Percentiles rank a stretch among this genome's conserved stretches.
phyloP scores from a whole-genome alignment of 257 asterid species.

The Solanum chiquidenum region DNA sequence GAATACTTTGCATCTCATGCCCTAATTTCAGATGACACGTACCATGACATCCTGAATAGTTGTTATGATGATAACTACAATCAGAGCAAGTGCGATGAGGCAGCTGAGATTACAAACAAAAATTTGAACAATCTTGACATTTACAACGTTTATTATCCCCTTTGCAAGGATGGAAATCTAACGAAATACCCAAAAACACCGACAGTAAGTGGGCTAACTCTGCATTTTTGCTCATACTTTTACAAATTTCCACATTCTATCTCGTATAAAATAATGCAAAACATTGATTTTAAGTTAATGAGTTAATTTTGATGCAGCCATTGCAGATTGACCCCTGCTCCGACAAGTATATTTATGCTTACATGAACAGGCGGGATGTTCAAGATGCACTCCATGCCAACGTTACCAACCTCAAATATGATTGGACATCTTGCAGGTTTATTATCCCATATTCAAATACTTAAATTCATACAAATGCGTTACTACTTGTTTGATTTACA shows the following conservation, averaged over 20 bases:
- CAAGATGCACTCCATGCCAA: background rate
- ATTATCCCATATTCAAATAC: background rate
- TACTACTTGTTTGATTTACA: no score
- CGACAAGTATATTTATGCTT: background rate
- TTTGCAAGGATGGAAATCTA: background rate
- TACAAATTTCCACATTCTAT: background rate
- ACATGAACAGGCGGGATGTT: background rate
- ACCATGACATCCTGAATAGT: background rate
- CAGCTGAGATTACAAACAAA: background rate
- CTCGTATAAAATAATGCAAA: background rate
- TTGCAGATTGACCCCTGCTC: background rate
- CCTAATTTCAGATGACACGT: constrained; percentile 10
- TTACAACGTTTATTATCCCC: background rate
- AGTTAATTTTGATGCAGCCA: background rate
- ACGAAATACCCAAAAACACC: background rate
- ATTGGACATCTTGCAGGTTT: background rate
- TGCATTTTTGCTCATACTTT: background rate
- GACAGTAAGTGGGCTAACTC: background rate
- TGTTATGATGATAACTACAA: background rate
- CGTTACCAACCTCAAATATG: background rate
- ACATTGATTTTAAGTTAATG: background rate
- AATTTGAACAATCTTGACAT: background rate
- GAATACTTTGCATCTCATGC: constrained; percentile 6
- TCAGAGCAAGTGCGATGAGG: background rate
- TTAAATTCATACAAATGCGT: background rate